These are phyloP conservation scores for Lachnellula subtilissima DNA, from an alignment of 2,329 filamentous ascomycete species.

Conservation along the genomic window DNA sequence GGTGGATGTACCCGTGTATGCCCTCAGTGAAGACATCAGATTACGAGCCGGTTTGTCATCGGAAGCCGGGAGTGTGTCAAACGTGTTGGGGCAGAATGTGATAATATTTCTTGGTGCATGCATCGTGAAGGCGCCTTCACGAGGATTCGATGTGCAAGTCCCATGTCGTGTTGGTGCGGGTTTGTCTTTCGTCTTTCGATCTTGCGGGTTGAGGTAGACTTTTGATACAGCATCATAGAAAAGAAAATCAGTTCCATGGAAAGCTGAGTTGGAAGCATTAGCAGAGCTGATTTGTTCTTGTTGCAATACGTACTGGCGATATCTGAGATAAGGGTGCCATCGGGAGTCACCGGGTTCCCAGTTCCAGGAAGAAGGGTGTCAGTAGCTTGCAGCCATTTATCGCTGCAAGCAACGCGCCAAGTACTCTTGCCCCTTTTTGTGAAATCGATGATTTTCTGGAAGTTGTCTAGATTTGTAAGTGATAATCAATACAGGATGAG, in stretches of 20 bases:
- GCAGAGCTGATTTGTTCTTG: neutral
- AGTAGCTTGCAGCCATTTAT: neutral
- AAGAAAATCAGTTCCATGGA: neutral
- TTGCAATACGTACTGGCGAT: neutral
- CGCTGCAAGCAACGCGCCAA: neutral
- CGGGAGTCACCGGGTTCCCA: neutral
- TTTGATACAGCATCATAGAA: neutral
- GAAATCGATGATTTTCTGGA: neutral
- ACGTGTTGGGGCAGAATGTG: neutral
- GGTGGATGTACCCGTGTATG: neutral
- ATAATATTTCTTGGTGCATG: neutral
- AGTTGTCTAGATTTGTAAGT: neutral
- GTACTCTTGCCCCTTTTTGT: neutral
- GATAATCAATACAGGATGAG: neutral
- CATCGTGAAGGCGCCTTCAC: neutral
- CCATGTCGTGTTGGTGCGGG: neutral
- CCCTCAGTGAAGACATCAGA: neutral
- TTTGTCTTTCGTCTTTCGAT: neutral
- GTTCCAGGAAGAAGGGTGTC: neutral
- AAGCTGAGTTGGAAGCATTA: neutral
- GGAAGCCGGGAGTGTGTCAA: neutral
- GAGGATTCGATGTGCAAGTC: neutral
- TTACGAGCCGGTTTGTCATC: neutral
- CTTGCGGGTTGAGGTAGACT: neutral
- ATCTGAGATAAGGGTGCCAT: neutral